Base-by-base conservation (phyloP, 139 green algal genomes). In the Chloropicon primus region DNA sequence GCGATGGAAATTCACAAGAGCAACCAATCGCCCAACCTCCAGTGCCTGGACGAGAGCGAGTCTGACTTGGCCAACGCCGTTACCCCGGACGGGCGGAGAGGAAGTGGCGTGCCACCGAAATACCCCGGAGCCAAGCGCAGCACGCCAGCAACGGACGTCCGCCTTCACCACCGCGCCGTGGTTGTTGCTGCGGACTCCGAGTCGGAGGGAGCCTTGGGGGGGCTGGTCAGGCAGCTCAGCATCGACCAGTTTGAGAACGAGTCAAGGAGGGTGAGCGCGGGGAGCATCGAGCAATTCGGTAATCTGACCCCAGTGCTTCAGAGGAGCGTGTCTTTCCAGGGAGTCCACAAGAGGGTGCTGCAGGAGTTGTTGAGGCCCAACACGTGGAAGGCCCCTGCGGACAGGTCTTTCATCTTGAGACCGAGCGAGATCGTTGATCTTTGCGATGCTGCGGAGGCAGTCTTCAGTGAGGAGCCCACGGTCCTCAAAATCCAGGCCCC, bases 231-330 rank as follows among this genome's bases (percentile, higher is more conserved):
- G 29, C 91, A 99, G 88, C 87, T 99, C 53, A 94, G 86, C 1
- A 97, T 99, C 23, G 95, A 99, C 80, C 93, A 97, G 88, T 96
- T 99, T 82, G 92, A 99, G 84, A 97, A 99, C 73, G 95, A 99
- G 84, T 89, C 89, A 2, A 80, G 25, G 71, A 71, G 21, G 21
- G 53, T 53, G 2, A 77, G 25, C 25, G 21, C 71, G 10, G 75
- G 27, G 22, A 24, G 25, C 53, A 3, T 28, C 22, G 75, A 26
- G 75, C 24, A 77, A 27, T 72, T 76, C 10, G 23, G 24, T 24
- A 27, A 21, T 10, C 3, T 5, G 5, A 27, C 74, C 74, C 74
- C 74, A 78, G 23, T 78, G 10, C 74, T 72, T 23, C 5, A 54
- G 10, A 25, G n/a, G n/a, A 72, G 74, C 24, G n/a, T 62, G 41